Conservation (phyloP, 2,329 filamentous ascomycete genomes). For the Furcasterigmium sp. region DNA sequence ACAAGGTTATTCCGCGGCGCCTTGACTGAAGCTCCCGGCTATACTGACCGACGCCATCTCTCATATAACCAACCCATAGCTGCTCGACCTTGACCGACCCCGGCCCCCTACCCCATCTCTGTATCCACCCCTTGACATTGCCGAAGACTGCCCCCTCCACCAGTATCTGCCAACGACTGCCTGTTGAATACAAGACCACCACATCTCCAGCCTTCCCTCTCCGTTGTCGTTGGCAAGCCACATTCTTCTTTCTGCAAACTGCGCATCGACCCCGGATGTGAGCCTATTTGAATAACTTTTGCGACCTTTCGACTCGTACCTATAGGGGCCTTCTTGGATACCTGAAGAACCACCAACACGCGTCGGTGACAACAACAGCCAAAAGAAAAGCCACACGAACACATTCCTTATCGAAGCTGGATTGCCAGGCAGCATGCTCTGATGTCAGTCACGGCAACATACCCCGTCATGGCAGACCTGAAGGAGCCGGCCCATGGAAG, state of each 20-base stretch:
- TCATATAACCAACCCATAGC: slow-evolving; percentile 7
- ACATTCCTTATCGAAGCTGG: background rate
- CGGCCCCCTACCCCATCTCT: slow-evolving; percentile 18
- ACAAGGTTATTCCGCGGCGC: background rate
- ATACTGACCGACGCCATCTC: slow-evolving; percentile 2
- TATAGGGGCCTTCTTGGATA: too few species aligned
- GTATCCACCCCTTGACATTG: slow-evolving; percentile 41
- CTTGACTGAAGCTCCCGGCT: slow-evolving; percentile 1
- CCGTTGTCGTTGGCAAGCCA: background rate
- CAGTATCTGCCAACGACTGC: slow-evolving; percentile 39
- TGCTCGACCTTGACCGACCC: slow-evolving; percentile 21
- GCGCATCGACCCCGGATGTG: background rate
- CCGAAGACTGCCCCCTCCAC: slow-evolving; percentile 42
- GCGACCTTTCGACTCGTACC: too few species aligned
- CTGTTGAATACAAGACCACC: slow-evolving; percentile 39
- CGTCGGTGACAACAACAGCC: slow-evolving; percentile 2
- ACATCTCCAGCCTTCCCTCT: slow-evolving; percentile 31
- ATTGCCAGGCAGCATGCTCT: slow-evolving; percentile 39
- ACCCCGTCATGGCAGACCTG: slow-evolving; percentile 59
- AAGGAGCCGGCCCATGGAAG: slow-evolving; percentile 54
- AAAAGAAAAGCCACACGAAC: too few species aligned
- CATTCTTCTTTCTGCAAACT: background rate
- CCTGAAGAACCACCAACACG: slow-evolving; percentile 5
- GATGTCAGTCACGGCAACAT: slow-evolving; percentile 58
- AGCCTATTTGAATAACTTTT: too few species aligned